Conservation (phyloP, 306 rosid genomes). For the Coriaria nepalensis region DNA sequence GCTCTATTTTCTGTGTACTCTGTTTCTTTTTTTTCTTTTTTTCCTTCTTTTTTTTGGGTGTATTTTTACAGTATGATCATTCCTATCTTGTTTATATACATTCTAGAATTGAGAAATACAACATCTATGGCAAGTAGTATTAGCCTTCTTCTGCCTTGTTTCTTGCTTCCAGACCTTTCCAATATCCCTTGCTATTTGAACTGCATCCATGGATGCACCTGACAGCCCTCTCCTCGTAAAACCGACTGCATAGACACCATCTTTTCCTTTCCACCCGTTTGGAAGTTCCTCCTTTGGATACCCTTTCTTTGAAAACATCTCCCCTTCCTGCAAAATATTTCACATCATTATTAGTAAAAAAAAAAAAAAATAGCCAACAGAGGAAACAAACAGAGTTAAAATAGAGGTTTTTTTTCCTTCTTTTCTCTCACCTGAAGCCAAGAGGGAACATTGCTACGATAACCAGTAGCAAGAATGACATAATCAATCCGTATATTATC, state of each 20-base stretch:
- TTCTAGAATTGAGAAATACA: conserved; percentile 63
- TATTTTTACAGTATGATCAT: no score
- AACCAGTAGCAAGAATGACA: conserved; percentile 65
- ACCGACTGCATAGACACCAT: conserved; percentile 81
- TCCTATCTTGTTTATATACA: no score
- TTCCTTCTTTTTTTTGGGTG: no score
- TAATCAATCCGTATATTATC: conserved; percentile 39
- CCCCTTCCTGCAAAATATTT: conserved; percentile 39
- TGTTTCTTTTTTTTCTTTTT: no score
- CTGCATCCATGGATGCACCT: conserved; percentile 70
- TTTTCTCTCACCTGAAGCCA: conserved; percentile 70
- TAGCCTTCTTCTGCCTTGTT: conserved; percentile 36
- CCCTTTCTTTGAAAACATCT: conserved; percentile 61
- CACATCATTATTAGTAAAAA: no score
- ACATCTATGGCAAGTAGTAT: conserved; percentile 47
- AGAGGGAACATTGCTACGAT: conserved; percentile 75
- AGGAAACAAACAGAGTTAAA: no score
- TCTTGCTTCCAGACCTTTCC: conserved; percentile 56
- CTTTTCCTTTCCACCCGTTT: conserved; percentile 71
- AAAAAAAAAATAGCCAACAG: no score
- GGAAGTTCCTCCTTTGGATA: conserved; percentile 63
- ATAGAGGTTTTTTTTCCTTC: no score
- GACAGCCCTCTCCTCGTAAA: conserved; percentile 77
- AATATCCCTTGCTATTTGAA: conserved; percentile 58
- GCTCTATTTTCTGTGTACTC: no score